Evolutionary conservation across 2,329 filamentous ascomycete genomes (phyloP), one percentile per base, ranked within the genome.

Genomic region (Fusarium sp.): DNA sequence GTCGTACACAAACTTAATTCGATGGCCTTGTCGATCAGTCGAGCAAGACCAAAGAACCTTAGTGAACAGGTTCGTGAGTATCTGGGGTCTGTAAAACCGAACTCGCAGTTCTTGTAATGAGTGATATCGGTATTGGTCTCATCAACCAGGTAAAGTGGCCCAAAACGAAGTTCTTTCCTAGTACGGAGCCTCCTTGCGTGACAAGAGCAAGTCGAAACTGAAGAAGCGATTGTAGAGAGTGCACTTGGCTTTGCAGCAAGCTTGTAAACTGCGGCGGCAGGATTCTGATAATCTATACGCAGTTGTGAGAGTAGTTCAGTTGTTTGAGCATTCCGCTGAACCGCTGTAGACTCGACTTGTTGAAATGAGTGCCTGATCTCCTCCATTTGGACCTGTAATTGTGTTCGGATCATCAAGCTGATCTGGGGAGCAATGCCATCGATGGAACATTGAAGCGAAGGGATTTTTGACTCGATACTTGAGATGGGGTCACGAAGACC

Each of bases 261-360:
- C 7, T 17, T 47, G 4, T 25, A 20, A 14, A 41, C 10, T 5
- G 13, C 15, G 9, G 29, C 7, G 7, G 3, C 4, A 3, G 9
- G n/a, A 2, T 27, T 29, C 4, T 2, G 2, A 10, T 20, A 1
- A 12, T 39, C n/a, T 0, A 39, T 35, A 7, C 8, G 8, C 4
- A 58, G 22, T 5, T 20, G 27, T 4, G 59, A 58, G 2, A 62
- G 3, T 2, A 58, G 15, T 12, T 57, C 52, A 1, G 14, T 47
- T 18, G 12, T 47, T n/a, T n/a, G 7, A 4, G 10, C 5, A 10
- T 62, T 9, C 8, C 35, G 36, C 7, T 17, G 29, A 1, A 29
- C 1, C 7, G 59, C 27, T 25, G 35, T 7, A 13, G 36, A 29
- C 36, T 58, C 35, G 15, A 14, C 13, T 4, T 35, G 14, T 13